Evolutionary conservation across 2,329 filamentous ascomycete genomes (phyloP), one percentile per base, ranked within the genome.

Genomic region (Aspergillus sojae): DNA sequence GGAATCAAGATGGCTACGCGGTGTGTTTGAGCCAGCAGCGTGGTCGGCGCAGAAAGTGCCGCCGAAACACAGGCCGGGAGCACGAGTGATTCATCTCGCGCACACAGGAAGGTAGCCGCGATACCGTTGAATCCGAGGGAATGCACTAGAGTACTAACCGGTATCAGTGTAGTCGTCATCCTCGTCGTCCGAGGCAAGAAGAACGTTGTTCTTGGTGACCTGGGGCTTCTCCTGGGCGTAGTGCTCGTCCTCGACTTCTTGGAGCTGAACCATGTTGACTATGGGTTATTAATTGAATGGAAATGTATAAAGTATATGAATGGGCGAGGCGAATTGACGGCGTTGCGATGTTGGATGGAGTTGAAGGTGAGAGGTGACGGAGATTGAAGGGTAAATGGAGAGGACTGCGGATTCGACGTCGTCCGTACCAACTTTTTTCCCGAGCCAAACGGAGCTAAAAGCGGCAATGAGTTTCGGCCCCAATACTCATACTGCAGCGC

Each of bases 171-270:
- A 96, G 76, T 94, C 94, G 64, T 96, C 92, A 61, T 95, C 92
- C 60, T 88, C 86, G 71, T 93, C 78, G 63, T 82, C 80, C 57
- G 78, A 79, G 45, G 73, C 73, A 53, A 82, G 70, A 61, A 82
- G 75, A 55, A 75, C 89, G 64, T 89, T 87, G 62, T 87, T 84
- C 69, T 84, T 84, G 68, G 79, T 77, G 66, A 88, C 82, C 74
- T 91, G 89, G 70, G 85, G 82, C 80, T 91, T 89, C 72, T 86
- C 83, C 79, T 87, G 84, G 82, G 90, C 85, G 85, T 97, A 96
- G 82, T 96, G 92, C 86, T 97, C 94, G 79, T 98, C 94, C 78
- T 96, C 90, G 76, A 98, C 94, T 85, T 98, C 94, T 78, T 93
- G 92, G 77, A 98, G 92, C 82, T 94, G 93, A 80, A 98, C 94